These are phyloP conservation scores for Kalmusia sp. DNA, from an alignment of 2,329 filamentous ascomycete species.

Conservation along the genomic window DNA sequence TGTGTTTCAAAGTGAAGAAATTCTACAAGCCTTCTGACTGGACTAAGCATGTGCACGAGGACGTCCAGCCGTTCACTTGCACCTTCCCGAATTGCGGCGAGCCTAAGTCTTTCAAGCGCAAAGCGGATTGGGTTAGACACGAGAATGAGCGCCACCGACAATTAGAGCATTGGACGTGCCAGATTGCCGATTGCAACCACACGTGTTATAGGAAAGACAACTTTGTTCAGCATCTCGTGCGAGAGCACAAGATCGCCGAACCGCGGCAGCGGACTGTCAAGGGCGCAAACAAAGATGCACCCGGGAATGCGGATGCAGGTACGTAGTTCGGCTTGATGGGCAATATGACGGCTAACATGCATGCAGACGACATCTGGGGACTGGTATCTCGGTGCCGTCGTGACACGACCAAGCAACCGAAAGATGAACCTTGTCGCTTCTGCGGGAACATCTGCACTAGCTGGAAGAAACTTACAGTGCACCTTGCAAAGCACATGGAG, in stretches of 20 bases:
- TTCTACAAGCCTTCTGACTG: conserved; percentile 93
- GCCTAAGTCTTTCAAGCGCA: conserved; percentile 91
- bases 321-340: neutral
- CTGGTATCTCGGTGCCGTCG: conserved; percentile 80
- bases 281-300: conserved; percentile 49
- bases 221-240: conserved; percentile 89
- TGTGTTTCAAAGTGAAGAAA: conserved; percentile 85
- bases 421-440: conserved; percentile 84
- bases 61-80: conserved; percentile 91
- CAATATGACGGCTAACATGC: conserved; percentile 19
- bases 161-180: conserved; percentile 89
- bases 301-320: conserved; percentile 35
- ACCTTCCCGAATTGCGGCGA: conserved; percentile 85
- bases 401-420: conserved; percentile 70
- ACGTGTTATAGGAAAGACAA: conserved; percentile 89
- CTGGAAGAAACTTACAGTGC: conserved; percentile 95
- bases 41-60: conserved; percentile 96
- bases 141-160: conserved; percentile 92
- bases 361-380: conserved; percentile 71
- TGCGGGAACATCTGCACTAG: conserved; percentile 80
- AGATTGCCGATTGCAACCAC: conserved; percentile 80
- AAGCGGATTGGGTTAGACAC: conserved; percentile 94
- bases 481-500: conserved; percentile 94
- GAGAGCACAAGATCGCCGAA: conserved; percentile 86
- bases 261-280: conserved; percentile 74